Base-by-base conservation (phyloP, 495 filamentous ascomycete species). In the Podospora didyma region DNA sequence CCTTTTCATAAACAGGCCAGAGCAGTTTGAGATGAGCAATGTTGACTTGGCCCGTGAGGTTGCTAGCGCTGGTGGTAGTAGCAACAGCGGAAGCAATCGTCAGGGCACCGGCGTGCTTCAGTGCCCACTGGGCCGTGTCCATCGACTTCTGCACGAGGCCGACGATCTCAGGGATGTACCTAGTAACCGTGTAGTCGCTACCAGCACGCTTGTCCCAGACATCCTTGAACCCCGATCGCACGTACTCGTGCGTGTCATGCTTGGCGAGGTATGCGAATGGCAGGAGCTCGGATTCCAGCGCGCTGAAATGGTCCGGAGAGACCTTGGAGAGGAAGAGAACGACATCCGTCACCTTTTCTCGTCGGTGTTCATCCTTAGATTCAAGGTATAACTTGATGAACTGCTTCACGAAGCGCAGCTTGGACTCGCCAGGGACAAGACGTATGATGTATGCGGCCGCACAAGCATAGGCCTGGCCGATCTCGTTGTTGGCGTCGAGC, bases 161-260 rank as follows among this genome's bases (percentile, higher is more conserved):
- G 16, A 88, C 75, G 59, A 97, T 96, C 72, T 98, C 94, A 42
- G 78, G 79, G 19, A 96, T 76, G 65, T 96, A 95, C 2, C 96
- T 79, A 53, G 87, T 79, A 20, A 96, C 89, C 1, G 89, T 86
- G 28, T 91, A 82, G 19, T 82, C 83, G 39, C 92, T 90, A 35
- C 91, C 92, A 2, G 93, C 92, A 65, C 92, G 92, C 56, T 96
- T 89, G 37, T 80, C 81, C 94, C 94, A 98, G 0, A 88, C 89
- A 48, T 91, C 88, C 35, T 84, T 81, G 59, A 93, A 95, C 12
- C 82, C 76, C 57, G 87, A 84, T 31, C 79, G 80, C 17, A 92
- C 89, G 53, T 88, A 84, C 22, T 89, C 86, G 57, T 92, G 83
- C 5, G 81, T 81, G 65, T 97, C 93, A 67, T 96, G 86, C 63